Base-by-base conservation (phyloP, 495 filamentous ascomycete species). In the Hyaloscypha variabilis region DNA sequence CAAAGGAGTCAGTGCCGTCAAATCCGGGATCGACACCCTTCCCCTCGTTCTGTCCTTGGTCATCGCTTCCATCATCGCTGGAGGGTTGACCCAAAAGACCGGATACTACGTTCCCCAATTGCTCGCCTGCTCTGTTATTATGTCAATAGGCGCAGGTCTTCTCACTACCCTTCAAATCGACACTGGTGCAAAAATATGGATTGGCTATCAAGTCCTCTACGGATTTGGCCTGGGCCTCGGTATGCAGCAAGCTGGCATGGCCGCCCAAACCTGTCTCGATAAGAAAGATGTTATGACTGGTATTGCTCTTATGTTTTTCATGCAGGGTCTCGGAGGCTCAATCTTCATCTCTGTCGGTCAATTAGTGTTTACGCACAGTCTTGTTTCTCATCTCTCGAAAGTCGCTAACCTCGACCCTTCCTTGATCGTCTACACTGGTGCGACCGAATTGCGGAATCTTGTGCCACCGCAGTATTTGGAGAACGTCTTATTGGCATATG, bases 191-290 rank as follows among this genome's bases (percentile, higher is more conserved):
- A 63, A 77, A 5, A 76, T 81, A 25, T 92, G 88, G 88, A 85
- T 89, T 54, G 88, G 88, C 8, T 91, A 87, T 69, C 84, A 90
- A 71, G 80, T 89, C 58, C 65, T 93, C 14, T 83, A 81, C 52
- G 91, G 91, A 34, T 78, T 89, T 8, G 91, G 90, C 8, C 71
- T 90, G 13, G 91, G 90, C 0, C 75, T 85, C 8, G 89, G 89
- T 14, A 82, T 90, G 82, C 90, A 92, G 71, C 83, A 87, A 50
- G 75, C 83, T 1, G 79, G 79, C 29, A 77, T 90, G 29, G 86
- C 86, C 8, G 85, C 85, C 11, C 86, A 88, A 65, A 77, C 82
- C 1, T 74, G 78, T 5, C 76, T 91, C 2, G 63, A 71, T 0
- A 68, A 69, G 8, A 71, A 73, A 0, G 86, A 91, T 67, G 77